Evolutionary conservation across 306 rosid species (phyloP), one percentile per base, ranked within the genome.

Genomic region (Astragalus glycyphyllos): DNA sequence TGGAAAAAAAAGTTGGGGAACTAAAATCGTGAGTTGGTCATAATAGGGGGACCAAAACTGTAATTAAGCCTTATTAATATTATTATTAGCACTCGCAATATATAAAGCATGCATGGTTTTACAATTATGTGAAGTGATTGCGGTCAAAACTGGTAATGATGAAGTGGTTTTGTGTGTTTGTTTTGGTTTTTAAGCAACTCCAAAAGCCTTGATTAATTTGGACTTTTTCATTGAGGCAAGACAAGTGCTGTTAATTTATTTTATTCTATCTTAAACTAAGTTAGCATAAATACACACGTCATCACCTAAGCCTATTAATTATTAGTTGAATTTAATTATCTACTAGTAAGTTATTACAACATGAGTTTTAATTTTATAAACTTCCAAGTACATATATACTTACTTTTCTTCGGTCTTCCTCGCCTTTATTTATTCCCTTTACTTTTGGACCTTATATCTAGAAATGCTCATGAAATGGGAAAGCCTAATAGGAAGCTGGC

Each of bases 101-200:
- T 26, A 26, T 26, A 26, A 26, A 26, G 31, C 31, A 26, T 26
- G 31, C 31, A 51, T 60, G 71, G 15, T 80, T 56, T 84, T 51
- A 73, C 71, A 76, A 74, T 73, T 71, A 72, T 80, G 80, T 73
- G 15, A 10, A 54, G 65, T 65, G 53, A 63, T 65, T 67, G 81
- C 84, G 38, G 68, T 73, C 85, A 68, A 82, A 66, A 50, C 46
- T 17, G 71, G 26, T 69, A 35, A 74, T 78, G 17, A 40, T 26
- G 46, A 64, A 70, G 34, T 31, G 45, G 7, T 8, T 69, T 69
- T 26, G 31, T 14, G 64, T 70, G 79, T 60, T 78, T 70, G 79
- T 60, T 78, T 75, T 79, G 35, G 44, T 13, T 72, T 55, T 58
- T 10, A 69, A 74, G 80, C 83, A 74, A 73, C 46, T 68, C 11